Conservation (phyloP, 2,329 filamentous ascomycete species). For the Chaetomium olivaceum region DNA sequence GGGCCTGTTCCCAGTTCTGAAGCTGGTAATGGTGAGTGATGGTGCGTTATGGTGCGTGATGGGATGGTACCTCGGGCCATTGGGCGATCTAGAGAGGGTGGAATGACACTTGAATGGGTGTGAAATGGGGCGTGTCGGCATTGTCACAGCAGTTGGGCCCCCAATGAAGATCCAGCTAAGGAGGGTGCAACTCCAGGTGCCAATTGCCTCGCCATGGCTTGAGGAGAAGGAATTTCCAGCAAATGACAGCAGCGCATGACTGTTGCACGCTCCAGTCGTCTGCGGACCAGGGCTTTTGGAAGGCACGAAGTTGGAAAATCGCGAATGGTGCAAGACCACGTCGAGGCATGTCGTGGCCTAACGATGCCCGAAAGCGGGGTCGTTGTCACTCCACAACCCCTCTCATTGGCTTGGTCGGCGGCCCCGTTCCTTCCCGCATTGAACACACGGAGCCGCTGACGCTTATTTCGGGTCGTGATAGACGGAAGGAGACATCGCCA, state of each 20-base stretch:
- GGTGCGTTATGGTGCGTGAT: neutral
- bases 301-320: slow-evolving; percentile 15
- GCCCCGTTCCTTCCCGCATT: slow-evolving; percentile 20
- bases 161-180: slow-evolving; percentile 12
- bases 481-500: slow-evolving; percentile 23
- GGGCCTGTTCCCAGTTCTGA: neutral
- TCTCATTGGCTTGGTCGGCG: slow-evolving; percentile 30
- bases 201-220: slow-evolving; percentile 10
- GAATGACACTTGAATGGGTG: too few relatives aligned
- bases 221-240: slow-evolving; percentile 2
- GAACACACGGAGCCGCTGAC: slow-evolving; percentile 26
- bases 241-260: slow-evolving; percentile 5
- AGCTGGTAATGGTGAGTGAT: neutral
- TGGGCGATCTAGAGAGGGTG: neutral
- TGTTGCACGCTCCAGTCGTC: neutral
- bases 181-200: neutral
- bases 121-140: neutral
- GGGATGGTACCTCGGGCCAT: neutral
- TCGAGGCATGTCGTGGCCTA: slow-evolving; percentile 30
- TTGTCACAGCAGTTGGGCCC: slow-evolving; percentile 10
- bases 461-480: slow-evolving; percentile 26
- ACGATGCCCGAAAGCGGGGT: slow-evolving; percentile 32
- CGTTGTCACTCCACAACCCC: neutral
- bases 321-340: slow-evolving; percentile 32
- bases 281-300: slow-evolving; percentile 2